Percentiles rank a stretch among this genome's conserved stretches.
Evolutionary conservation across 768 basidiomycete genomes (phyloP).

Genomic region (Tylopilus sp.): DNA sequence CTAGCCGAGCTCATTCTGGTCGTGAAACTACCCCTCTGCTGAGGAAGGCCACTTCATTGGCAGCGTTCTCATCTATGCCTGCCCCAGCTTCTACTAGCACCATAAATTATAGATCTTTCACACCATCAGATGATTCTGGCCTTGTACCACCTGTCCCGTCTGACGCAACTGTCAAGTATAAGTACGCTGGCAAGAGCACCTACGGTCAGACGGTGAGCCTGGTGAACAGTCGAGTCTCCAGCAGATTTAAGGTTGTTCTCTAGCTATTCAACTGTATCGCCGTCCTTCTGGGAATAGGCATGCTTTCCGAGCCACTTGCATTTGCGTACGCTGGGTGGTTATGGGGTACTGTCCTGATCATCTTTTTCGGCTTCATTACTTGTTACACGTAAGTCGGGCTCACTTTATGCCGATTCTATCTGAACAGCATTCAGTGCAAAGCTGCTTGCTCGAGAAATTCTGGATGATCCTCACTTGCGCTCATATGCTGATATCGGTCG

Average conservation of each 20-base stretch:
- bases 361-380: slow-evolving; percentile 74
- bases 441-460: slow-evolving; percentile 73
- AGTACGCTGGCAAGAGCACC: slow-evolving; percentile 57
- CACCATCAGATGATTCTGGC: background rate
- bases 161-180: slow-evolving; percentile 9
- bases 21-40: slow-evolving; percentile 40
- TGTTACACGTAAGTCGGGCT: slow-evolving; percentile 76
- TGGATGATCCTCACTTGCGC: slow-evolving; percentile 61
- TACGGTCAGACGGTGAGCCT: slow-evolving; percentile 66
- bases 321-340: slow-evolving; percentile 93
- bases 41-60: slow-evolving; percentile 36
- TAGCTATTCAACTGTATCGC: slow-evolving; percentile 90
- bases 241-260: slow-evolving; percentile 1
- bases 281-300: slow-evolving; percentile 82
- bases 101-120: background rate
- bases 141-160: slow-evolving; percentile 5
- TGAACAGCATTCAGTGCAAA: slow-evolving; percentile 60
- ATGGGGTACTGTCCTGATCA: slow-evolving; percentile 66
- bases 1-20: background rate
- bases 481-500: slow-evolving; percentile 90
- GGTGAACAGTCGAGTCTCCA: background rate
- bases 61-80: slow-evolving; percentile 13
- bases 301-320: slow-evolving; percentile 86
- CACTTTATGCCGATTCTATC: background rate
- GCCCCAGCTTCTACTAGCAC: background rate